phyloP scores from a whole-genome alignment of 257 asterid genomes.

The Verbena officinalis region DNA sequence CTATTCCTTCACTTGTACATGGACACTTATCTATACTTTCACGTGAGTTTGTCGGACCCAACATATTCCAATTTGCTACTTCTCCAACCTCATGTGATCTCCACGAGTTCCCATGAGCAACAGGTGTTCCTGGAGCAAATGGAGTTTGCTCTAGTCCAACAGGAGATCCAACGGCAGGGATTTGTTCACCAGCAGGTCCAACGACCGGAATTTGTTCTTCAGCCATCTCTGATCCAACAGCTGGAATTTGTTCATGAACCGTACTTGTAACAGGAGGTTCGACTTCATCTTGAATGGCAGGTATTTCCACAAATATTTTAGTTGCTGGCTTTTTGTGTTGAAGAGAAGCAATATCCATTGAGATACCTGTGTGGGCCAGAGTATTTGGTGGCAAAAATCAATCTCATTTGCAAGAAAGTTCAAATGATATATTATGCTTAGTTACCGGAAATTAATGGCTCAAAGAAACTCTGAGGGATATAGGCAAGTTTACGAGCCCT shows the following conservation, averaged over 20 bases:
- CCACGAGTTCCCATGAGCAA: slow-evolving; percentile 36
- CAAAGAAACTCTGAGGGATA: slow-evolving; percentile 54
- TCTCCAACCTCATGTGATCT: slow-evolving; percentile 49
- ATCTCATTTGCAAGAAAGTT: slow-evolving; percentile 15
- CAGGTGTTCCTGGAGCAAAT: slow-evolving; percentile 72
- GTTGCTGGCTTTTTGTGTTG: slow-evolving; percentile 31
- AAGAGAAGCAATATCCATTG: slow-evolving; percentile 34
- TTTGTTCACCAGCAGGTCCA: slow-evolving; percentile 9
- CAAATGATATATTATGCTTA: slow-evolving; percentile 18
- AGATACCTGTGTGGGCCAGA: slow-evolving; percentile 45
- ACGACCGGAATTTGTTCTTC: slow-evolving; percentile 17
- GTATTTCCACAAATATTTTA: slow-evolving; percentile 18
- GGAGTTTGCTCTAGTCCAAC: slow-evolving; percentile 36
- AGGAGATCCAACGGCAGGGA: no score
- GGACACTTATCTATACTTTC: slow-evolving; percentile 40
- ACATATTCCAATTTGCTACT: slow-evolving; percentile 34
- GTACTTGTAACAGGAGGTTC: slow-evolving; percentile 27
- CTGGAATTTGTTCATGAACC: slow-evolving; percentile 35
- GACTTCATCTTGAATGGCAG: slow-evolving; percentile 19
- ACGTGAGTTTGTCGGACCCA: slow-evolving; percentile 41
- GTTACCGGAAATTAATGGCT: slow-evolving; percentile 70
- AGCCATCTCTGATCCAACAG: slow-evolving; percentile 12
- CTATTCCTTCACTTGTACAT: slow-evolving; percentile 37
- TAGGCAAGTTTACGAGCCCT: slow-evolving; percentile 43
- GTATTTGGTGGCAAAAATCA: slow-evolving; percentile 7